Conservation (phyloP, 164 flowering plant genomes). For the Vitis riparia region DNA sequence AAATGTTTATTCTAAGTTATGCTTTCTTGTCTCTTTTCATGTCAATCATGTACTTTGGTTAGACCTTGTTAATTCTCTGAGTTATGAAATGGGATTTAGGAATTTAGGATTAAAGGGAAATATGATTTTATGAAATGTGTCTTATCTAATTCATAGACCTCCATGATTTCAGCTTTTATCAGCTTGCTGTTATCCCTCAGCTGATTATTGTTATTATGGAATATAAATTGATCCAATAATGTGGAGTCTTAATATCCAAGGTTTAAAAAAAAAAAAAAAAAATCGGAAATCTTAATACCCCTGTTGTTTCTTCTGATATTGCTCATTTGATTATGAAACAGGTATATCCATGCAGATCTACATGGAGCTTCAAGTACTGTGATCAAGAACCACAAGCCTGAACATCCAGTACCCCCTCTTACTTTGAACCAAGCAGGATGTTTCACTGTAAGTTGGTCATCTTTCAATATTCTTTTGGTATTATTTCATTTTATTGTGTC, state of each 20-base stretch:
- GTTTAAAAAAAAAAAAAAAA: neutral
- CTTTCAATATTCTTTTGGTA: neutral
- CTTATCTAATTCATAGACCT: too few species aligned
- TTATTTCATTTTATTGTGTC: neutral
- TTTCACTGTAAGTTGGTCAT: conserved; percentile 67
- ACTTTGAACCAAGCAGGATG: conserved; percentile 96
- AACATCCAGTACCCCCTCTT: conserved; percentile 82
- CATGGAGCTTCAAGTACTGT: conserved; percentile 98
- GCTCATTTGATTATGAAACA: conserved; percentile 27
- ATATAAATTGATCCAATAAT: too few species aligned
- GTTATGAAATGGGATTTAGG: too few species aligned
- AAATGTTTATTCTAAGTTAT: neutral
- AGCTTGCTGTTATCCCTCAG: too few species aligned
- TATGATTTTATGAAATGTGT: too few species aligned
- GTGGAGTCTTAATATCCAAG: too few species aligned
- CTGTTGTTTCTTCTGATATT: conserved; percentile 2
- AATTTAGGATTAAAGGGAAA: too few species aligned
- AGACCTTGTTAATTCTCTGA: too few species aligned
- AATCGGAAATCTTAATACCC: neutral
- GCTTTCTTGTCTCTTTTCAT: neutral
- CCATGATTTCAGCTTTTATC: too few species aligned
- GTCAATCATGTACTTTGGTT: neutral
- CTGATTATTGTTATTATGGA: too few species aligned
- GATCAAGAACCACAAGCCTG: conserved; percentile 93
- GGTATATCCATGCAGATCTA: conserved; percentile 95